These are phyloP conservation scores for Agaricales sp. DNA, from an alignment of 1,284 basidiomycete genomes.

Conservation along the genomic window DNA sequence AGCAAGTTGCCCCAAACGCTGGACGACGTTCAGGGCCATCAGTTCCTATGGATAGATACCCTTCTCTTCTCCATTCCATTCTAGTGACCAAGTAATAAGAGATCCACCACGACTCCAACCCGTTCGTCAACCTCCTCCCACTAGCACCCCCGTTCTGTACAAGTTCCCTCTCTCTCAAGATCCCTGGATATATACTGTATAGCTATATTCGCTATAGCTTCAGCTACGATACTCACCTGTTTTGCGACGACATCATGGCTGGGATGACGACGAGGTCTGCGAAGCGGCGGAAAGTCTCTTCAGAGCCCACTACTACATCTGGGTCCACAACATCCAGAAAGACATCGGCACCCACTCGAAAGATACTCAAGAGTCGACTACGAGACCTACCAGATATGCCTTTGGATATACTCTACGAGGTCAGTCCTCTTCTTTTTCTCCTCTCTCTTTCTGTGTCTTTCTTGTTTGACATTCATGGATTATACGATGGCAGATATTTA, in stretches of 20 bases:
- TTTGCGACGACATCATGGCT: neutral
- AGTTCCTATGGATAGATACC: too few species aligned
- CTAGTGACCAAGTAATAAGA: too few species aligned
- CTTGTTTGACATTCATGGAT: neutral
- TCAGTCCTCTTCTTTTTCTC: neutral
- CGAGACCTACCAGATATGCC: neutral
- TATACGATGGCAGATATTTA: neutral
- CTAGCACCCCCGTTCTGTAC: neutral
- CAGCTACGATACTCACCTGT: too few species aligned
- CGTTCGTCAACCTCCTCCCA: neutral
- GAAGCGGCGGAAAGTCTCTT: neutral
- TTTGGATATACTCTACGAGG: neutral
- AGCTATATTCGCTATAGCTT: too few species aligned
- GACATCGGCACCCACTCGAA: neutral
- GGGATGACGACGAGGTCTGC: neutral
- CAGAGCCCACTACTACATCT: neutral
- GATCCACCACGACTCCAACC: too few species aligned
- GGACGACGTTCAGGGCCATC: too few species aligned
- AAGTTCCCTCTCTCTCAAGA: neutral
- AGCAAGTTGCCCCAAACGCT: too few species aligned
- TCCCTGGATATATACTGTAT: too few species aligned
- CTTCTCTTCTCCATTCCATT: too few species aligned
- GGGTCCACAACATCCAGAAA: neutral
- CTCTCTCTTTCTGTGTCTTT: neutral
- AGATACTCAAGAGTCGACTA: neutral